Base-by-base conservation (phyloP, 345 rosid genomes). In the Murraya paniculata region DNA sequence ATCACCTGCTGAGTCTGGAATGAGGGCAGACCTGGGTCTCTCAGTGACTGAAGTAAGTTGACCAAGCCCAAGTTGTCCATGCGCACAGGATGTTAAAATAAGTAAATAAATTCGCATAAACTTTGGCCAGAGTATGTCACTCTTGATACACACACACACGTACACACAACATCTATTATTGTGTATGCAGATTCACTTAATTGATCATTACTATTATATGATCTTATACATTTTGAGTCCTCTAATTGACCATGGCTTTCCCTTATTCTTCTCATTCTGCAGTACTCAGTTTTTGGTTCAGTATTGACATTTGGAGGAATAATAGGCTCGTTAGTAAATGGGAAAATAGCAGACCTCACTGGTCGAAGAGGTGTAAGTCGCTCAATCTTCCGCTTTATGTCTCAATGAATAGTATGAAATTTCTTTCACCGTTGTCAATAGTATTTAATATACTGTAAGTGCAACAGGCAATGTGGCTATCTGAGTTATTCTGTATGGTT, bases 1-100 rank as follows among this genome's bases (percentile, higher is more conserved):
- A 27, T 94, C 98, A 68, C 97, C 97, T 78, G 89, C 91, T 78
- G 93, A 93, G 73, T 77, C 89, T 45, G 98, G 90, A 79, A 91
- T 93, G 30, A 85, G 85, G 90, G 74, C 73, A 30, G 94, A 90
- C 36, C 75, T 93, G 31, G 75, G 78, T 64, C 91, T 94, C 41
- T 76, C 73, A 4, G 19, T 56, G 2, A 25, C 28, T 55, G 73
- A 19, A 41, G 87, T 82, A 30, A 30, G 38, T 39, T 13, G 41
- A 41, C 0, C 48, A 41, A 41, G 14, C 48, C 48, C 48, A 41
- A 41, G 14, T 41, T 41, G 0, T 41, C 48, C 48, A 41, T 41
- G 48, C 10, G 2, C 3, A 10, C 14, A 2, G 48, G 10, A 41
- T 1, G 48, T 41, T 41, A 2, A 41, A 41, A 41, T 41, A 41